Conservation (phyloP, 2,329 filamentous ascomycete species). For the Elsinoe necatrix region DNA sequence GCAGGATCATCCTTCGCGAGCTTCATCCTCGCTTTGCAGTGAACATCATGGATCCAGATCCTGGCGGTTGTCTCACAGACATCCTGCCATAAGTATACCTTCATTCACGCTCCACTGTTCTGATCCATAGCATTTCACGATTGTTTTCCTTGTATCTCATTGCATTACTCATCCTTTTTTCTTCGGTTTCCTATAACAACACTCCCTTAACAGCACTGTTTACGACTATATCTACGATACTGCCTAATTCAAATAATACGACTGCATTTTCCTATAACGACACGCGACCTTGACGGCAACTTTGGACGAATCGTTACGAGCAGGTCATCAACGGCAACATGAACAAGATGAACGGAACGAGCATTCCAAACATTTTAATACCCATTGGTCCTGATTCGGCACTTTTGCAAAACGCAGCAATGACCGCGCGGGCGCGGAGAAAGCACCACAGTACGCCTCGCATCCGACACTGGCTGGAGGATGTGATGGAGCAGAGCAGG, state of each 20-base stretch:
- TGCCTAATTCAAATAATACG: neutral
- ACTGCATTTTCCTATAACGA: neutral
- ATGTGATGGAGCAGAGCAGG: constrained; percentile 14
- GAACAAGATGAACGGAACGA: constrained; percentile 1
- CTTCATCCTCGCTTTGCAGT: constrained; percentile 1
- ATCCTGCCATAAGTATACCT: neutral
- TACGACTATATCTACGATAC: neutral
- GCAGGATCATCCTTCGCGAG: neutral
- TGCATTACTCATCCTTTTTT: neutral
- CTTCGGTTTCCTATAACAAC: neutral
- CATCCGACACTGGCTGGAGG: constrained; percentile 15
- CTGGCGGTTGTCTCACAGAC: neutral
- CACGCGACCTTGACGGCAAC: neutral
- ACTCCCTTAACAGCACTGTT: neutral
- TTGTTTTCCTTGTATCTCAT: constrained; percentile 6
- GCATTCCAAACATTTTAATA: neutral
- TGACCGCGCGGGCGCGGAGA: constrained; percentile 10
- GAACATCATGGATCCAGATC: neutral
- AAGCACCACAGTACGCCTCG: constrained; percentile 8
- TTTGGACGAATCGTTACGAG: constrained; percentile 5
- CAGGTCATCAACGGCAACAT: neutral
- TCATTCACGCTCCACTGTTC: neutral
- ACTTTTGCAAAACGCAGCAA: constrained; percentile 9
- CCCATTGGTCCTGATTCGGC: constrained; percentile 5
- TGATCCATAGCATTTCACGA: neutral